Percentiles rank a stretch among this genome's conserved stretches.
Evolutionary conservation across 1,284 basidiomycete genomes (phyloP).

Genomic region (Exobasidium cylindrosporum): DNA sequence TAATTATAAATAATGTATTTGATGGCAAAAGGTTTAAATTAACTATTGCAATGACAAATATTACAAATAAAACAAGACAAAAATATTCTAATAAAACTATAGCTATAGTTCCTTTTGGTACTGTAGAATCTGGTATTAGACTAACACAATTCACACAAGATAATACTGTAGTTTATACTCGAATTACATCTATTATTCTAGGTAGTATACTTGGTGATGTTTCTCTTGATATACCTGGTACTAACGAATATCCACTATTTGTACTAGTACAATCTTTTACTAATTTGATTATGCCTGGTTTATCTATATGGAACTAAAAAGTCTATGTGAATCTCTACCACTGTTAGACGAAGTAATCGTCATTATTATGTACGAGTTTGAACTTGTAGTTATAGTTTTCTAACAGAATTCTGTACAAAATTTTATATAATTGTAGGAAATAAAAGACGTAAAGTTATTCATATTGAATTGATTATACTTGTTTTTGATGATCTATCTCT

Average conservation of each 20-base stretch:
- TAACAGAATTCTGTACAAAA: conserved; percentile 4
- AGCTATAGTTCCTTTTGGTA: not conserved
- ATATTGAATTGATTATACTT: conserved; percentile 24
- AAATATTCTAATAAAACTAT: not conserved
- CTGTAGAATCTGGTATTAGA: conserved; percentile 11
- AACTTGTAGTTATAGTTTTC: conserved; percentile 6
- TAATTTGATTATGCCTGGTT: conserved; percentile 11
- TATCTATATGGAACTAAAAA: not conserved
- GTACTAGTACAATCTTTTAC: conserved; percentile 5
- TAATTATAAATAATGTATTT: conserved; percentile 3
- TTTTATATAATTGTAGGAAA: conserved; percentile 12
- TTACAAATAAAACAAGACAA: conserved; percentile 11
- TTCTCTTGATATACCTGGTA: not conserved
- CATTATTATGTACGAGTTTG: not conserved
- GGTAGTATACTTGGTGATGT: not conserved
- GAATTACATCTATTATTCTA: not conserved
- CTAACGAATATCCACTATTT: conserved; percentile 11
- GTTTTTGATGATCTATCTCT: conserved; percentile 19
- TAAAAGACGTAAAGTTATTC: conserved; percentile 6
- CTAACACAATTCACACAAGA: not conserved
- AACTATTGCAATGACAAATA: conserved; percentile 10
- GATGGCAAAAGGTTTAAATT: conserved; percentile 10
- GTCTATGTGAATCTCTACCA: not conserved
- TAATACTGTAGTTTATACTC: not conserved
- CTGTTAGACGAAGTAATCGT: not conserved